Base-by-base conservation (phyloP, 1,284 basidiomycete genomes). In the Boletus holoroseus region DNA sequence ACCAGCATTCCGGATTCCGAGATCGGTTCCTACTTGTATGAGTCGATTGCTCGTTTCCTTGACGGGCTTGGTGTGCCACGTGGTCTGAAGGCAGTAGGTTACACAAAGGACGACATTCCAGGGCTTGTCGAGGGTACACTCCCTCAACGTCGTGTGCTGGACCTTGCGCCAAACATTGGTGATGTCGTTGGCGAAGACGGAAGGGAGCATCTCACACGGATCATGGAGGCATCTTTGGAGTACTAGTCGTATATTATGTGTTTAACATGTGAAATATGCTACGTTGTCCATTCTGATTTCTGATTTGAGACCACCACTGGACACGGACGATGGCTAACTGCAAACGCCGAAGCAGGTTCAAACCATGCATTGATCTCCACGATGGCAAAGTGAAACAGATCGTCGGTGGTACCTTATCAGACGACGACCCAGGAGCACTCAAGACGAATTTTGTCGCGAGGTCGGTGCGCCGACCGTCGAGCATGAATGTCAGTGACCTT, bases 311-410 rank as follows among this genome's bases (percentile, higher is more conserved):
- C 42, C 43, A 11, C 31, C n/a, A 40, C 26, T 5, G 20, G 18
- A 31, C 28, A 38, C 37, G 30, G 24, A 43, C 37, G 24, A 66
- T 63, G 65, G 40, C 50, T 42, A 36, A 53, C 44, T 30, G 48
- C 46, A 56, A 32, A 47, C 57, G 50, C 15, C 56, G 53, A 47
- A 67, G 60, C 41, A 59, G 79, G 44, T 99, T 99, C 73, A 79
- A 88, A 49, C 96, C 96, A 11, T 99, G 96, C 69, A 98, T 99
- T 62, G 96, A 99, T 70, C 79, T 99, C 24, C 96, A 99, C 72
- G 81, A 85, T 55, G 94, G 94, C 9, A 76, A 91, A 62, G 96
- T 99, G 50, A 99, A 99, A 71, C 96, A 99, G 73, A 99, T 99
- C 54, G 93, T 99, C 9, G 96, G 96, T 26, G 93, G 94, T 2